A percentile compares a stretch with the other conserved stretches of the same genome.
These are phyloP conservation scores for Suhomyces guaymorum DNA, from an alignment of 1,139 yeast species.

Conservation along the genomic window DNA sequence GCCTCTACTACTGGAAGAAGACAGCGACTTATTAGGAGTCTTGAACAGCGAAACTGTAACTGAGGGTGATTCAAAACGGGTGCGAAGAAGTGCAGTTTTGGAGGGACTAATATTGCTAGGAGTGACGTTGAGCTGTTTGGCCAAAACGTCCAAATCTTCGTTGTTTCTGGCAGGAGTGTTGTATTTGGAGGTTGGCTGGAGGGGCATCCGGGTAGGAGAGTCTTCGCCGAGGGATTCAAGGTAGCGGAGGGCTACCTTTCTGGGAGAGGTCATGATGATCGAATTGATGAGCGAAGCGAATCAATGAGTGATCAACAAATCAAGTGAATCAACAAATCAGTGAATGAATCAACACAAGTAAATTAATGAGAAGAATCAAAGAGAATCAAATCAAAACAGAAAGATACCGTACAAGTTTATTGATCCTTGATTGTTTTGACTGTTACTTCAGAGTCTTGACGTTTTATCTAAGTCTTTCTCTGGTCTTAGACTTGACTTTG, in stretches of 20 bases:
- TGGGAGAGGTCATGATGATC: slow-evolving; percentile 23
- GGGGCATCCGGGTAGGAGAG: slow-evolving; percentile 28
- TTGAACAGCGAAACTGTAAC: slow-evolving; percentile 49
- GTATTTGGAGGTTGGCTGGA: slow-evolving; percentile 29
- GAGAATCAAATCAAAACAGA: no score
- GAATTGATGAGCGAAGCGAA: no score
- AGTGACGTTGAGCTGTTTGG: slow-evolving; percentile 37
- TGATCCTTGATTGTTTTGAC: no score
- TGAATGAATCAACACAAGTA: no score
- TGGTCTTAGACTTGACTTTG: no score
- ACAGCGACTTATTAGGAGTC: slow-evolving; percentile 27
- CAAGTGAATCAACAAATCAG: no score
- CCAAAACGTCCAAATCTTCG: slow-evolving; percentile 42
- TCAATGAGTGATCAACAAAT: no score
- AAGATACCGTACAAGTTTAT: no score
- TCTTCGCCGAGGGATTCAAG: slow-evolving; percentile 33
- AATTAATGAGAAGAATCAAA: no score
- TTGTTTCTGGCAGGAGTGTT: slow-evolving; percentile 19
- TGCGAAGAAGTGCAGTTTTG: slow-evolving; percentile 32
- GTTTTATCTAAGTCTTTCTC: no score
- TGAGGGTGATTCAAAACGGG: slow-evolving; percentile 47
- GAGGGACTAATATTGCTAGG: slow-evolving; percentile 27
- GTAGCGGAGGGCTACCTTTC: slow-evolving; percentile 35
- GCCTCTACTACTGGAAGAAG: slow-evolving; percentile 24
- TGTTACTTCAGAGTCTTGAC: no score